Conservation (phyloP, 345 rosid genomes). For the Syzygium jambos region DNA sequence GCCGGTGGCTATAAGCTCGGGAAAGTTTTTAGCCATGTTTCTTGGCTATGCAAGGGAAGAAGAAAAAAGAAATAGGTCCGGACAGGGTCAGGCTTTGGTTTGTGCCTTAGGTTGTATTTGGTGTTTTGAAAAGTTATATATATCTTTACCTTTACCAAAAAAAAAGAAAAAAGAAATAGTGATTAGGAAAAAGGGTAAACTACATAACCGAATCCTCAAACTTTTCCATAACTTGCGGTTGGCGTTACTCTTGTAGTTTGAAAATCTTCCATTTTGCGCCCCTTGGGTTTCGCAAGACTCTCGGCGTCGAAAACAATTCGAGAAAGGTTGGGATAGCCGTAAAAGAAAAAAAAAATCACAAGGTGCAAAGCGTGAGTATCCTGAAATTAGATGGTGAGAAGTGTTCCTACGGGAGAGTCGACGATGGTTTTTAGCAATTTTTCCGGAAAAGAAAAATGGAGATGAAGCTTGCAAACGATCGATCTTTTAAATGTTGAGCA, state of each 20-base stretch:
- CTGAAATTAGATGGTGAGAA: background rate
- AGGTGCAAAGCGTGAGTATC: background rate
- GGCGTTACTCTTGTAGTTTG: too few species aligned
- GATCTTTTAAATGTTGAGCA: background rate
- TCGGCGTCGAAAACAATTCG: background rate
- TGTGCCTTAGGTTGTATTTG: too few species aligned
- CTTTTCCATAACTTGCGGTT: background rate
- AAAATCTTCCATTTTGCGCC: background rate
- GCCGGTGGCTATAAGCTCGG: too few species aligned
- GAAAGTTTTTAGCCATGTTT: too few species aligned
- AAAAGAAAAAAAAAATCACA: background rate
- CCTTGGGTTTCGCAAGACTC: background rate
- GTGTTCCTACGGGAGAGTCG: background rate
- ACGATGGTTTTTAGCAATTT: background rate
- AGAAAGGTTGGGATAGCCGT: background rate
- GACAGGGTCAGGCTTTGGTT: too few species aligned
- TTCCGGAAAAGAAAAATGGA: too few species aligned
- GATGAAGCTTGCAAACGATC: too few species aligned
- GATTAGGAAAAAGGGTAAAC: background rate
- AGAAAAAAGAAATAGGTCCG: background rate
- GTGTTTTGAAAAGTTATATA: too few species aligned
- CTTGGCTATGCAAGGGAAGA: background rate
- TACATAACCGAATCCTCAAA: background rate
- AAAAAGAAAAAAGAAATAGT: background rate
- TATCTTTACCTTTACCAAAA: too few species aligned